phyloP scores from a whole-genome alignment of 2,329 filamentous ascomycete genomes.

The Trichophyton equinum region DNA sequence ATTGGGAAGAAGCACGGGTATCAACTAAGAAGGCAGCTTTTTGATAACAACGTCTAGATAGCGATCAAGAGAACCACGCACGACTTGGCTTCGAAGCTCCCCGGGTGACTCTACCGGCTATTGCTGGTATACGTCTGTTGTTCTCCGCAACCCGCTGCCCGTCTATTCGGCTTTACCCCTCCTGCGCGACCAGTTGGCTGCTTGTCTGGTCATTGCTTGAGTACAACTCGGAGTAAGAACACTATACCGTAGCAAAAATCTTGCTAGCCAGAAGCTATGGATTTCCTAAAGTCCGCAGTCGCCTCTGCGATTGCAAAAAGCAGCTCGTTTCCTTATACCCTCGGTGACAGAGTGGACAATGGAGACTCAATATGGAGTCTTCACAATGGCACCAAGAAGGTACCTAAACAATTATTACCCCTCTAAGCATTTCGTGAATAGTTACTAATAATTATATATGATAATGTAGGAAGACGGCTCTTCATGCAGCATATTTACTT shows the following conservation, averaged over 20 bases:
- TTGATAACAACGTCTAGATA: neutral
- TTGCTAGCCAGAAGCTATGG: constrained; percentile 47
- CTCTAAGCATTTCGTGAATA: constrained; percentile 6
- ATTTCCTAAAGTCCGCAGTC: constrained; percentile 95
- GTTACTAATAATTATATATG: constrained; percentile 3
- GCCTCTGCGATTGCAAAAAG: constrained; percentile 94
- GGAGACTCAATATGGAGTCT: constrained; percentile 95
- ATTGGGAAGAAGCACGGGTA: neutral
- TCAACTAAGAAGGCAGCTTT: neutral
- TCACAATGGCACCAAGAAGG: constrained; percentile 84
- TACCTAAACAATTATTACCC: constrained; percentile 32
- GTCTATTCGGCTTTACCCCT: neutral
- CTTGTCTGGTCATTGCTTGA: neutral
- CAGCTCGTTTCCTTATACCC: constrained; percentile 80
- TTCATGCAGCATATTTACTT: constrained; percentile 91
- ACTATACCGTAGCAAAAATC: neutral
- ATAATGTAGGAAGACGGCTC: constrained; percentile 70
- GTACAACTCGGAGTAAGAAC: neutral
- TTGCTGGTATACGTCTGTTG: neutral
- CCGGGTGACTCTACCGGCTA: neutral
- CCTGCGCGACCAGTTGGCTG: neutral
- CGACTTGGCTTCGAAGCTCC: too few relatives aligned
- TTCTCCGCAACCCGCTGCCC: neutral
- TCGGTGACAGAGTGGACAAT: constrained; percentile 84
- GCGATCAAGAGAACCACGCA: neutral